Base-by-base conservation (phyloP, 352 stramenopile genomes). In the Pythium apleroticum region DNA sequence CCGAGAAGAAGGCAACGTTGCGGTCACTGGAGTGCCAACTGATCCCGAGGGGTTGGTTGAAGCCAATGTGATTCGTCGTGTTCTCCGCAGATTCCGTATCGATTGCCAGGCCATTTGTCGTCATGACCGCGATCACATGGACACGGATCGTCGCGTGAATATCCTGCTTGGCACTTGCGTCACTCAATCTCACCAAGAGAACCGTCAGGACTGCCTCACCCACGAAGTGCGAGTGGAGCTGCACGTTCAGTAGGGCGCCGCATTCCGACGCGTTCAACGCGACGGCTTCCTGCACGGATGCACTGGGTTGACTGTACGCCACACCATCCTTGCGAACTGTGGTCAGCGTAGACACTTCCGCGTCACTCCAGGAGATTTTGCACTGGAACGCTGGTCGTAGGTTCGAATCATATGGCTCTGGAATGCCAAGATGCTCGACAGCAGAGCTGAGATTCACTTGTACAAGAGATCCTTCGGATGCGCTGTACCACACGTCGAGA, bases 401-500 rank as follows among this genome's bases (percentile, higher is more conserved):
- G n/a, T 10, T 24, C 6, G 41, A 14, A 30, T 19, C 30, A 30
- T 17, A 1, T 46, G 17, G 20, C 1, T 55, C 27, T 11, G 7
- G 10, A 7, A 19, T 2, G 4, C 54, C 3, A 17, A 52, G n/a
- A 2, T 14, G 24, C 10, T 59, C 49, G 27, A 66, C 1, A 10
- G 57, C 24, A 10, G 52, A 30, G 24, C 27, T 52, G 14, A 46
- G 10, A 22, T 37, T 66, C 25, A 60, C 31, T 15, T 30, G 19
- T 3, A 60, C 39, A 12, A n/a, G 24, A 2, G 60, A 60, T 24
- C 22, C 50, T 59, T 66, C 50, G 2, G 19, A 4, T 15, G 33
- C 6, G 4, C 24, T 48, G 25, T 60, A 60, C 60, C 60, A 66
- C n/a, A 66, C 27, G 20, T 66, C 60, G 11, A 66, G 8, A 20